Base-by-base conservation (phyloP, 139 green algal genomes). In the Trebouxia sp. region DNA sequence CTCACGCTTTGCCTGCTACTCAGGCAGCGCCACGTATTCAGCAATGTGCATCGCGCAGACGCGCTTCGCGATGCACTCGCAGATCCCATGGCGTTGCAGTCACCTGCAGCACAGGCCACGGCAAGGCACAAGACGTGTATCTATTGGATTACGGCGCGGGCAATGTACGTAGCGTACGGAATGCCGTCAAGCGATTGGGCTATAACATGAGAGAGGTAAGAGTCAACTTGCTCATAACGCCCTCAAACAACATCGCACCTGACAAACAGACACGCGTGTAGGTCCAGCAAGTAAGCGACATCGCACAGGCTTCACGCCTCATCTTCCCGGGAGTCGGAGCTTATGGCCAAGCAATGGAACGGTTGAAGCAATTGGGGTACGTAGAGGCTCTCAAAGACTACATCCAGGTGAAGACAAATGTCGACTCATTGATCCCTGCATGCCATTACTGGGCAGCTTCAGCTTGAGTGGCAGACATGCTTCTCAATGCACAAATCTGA, bases 81-180 rank as follows among this genome's bases (percentile, higher is more conserved):
- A 72, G 15, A 35, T 72, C 62, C 17, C 32, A 72, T 43, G 32
- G n/a, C 11, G n/a, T 28, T 72, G 15, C 32, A 6, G 26, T 15
- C 35, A 45, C 15, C 6, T 41, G 47, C 47, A 53, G 62, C 43
- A 22, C 35, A 1, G 62, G 32, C n/a, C 32, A 35, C 62, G 32
- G 32, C 32, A 43, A 9, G 10, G 26, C 69, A 39, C 28, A 77
- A 26, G 43, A 53, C 55, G 94, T 99, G 3, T 96, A 90, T 6
- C 85, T 99, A 70, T 89, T 99, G 30, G 97, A 99, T 80, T 99
- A 99, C 84, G 97, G 97, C 10, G 97, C 97, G 7, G 97, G 97
- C 22, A 99, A 99, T 76, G 96, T 99, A 5, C 91, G 97, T 42
- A 97, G 90, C 83, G 90, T 99, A 26, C 87, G 94, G 24, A 99